Base-by-base conservation (phyloP, 2,329 filamentous ascomycete genomes). In the Dactylella cylindrospora region DNA sequence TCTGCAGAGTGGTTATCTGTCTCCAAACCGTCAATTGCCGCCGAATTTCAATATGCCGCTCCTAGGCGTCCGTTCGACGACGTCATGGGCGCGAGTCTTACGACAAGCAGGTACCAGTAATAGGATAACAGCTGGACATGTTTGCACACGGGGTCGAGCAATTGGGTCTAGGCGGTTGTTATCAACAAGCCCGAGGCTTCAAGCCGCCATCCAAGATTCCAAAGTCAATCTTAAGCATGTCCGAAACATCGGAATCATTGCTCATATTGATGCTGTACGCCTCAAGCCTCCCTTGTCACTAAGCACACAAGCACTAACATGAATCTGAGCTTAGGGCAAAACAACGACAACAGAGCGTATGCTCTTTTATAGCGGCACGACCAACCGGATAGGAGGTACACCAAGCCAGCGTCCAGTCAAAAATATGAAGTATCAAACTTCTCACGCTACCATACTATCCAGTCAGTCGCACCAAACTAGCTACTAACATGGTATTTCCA, bases 231-330 rank as follows among this genome's bases (percentile, higher is more conserved):
- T 61, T 25, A 61, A 61, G 31, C 55, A 61, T 43, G 87, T 97
- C 59, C 84, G 93, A 67, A 98, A 98, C 73, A 98, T 98, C 74
- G 93, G 93, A 75, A 98, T 98, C 77, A 93, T 93, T 70, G 93
- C 93, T 67, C 93, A 98, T 73, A 98, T 98, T 72, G 93, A 98
- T 77, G 95, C 89, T 71, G 93, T 61, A 52, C n/a, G 41, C 29
- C 9, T 5, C 28, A 3, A 12, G 35, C 35, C 35, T 79, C 12
- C 79, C 81, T 25, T 76, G 75, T 57, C 74, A 85, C 0, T 71
- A 79, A 19, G 67, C 70, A 3, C 73, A 76, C 13, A 77, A 84
- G 66, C 66, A 71, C 4, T 68, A 69, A 4, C 75, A 86, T 25
- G 79, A 78, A 7, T 74, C 78, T 5, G 90, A 96, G 72, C 76